Base-by-base conservation (phyloP, 805 yeast genomes). In the Saccharomycopsis sp. region DNA sequence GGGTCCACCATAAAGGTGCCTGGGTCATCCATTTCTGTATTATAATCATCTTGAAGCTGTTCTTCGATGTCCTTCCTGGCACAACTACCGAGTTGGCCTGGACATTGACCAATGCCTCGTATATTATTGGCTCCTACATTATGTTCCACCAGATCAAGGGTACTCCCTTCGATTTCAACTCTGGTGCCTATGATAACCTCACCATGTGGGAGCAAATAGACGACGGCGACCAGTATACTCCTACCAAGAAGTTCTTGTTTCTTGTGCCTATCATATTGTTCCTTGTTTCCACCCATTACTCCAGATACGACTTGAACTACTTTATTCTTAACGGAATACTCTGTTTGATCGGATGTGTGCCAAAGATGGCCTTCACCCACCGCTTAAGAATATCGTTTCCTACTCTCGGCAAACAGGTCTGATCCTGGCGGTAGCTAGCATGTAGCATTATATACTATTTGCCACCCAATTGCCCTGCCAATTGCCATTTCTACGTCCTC, bases 201-300 rank as follows among this genome's bases (percentile, higher is more conserved):
- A 94, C 97, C 22, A 90, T 93, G 97, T 93, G 99, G 99, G 99
- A 93, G 73, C 99, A 93, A 73, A 62, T 77, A 44, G 96, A 89
- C 71, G 85, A 92, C 67, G 99, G 98, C 60, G 97, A 91, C 69
- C 96, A 91, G 72, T 93, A 92, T 71, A 94, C 99, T 0, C 99
- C 99, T 12, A 85, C 97, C 44, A 92, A 94, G 77, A 93, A 93
- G 73, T 93, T 91, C 69, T 76, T 93, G 64, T 81, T 93, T 75
- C 84, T 89, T 54, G 97, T 94, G n/a, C 99, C 99, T 25, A 88
- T 94, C 63, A 85, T 83, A 5, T 77, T 94, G 67, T 93, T 93
- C 66, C 77, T 93, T 64, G 78, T 90, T 38, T 84, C 94, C 56
- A 92, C 97, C 1, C 98, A 93, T 71, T 94, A 92, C 71, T 82